Percentiles rank a stretch among this genome's conserved stretches.
Conservation (phyloP, 1,139 yeast genomes). For the Saccharomyces hybrid region DNA sequence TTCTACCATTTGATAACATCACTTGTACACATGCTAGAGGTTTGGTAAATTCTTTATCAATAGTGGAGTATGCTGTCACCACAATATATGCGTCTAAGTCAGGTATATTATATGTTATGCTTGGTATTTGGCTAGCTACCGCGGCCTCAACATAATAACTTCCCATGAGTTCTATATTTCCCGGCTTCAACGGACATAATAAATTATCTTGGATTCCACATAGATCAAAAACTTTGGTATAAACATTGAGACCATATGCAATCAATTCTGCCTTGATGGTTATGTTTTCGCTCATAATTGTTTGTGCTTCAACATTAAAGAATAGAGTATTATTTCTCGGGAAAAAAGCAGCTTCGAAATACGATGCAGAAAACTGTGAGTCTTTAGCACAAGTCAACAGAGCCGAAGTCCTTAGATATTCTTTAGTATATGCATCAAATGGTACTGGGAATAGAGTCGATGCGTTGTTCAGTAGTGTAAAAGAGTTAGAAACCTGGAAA, state of each 20-base stretch:
- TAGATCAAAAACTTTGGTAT: constrained; percentile 49
- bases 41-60: constrained; percentile 33
- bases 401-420: constrained; percentile 46
- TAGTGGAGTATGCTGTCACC: constrained; percentile 52
- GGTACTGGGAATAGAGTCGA: background rate
- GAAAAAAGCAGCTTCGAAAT: constrained; percentile 65
- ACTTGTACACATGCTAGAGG: constrained; percentile 93
- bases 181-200: constrained; percentile 79
- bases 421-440: constrained; percentile 6
- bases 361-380: constrained; percentile 80
- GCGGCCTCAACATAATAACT: constrained; percentile 39
- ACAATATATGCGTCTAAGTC: constrained; percentile 89
- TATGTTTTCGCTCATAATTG: constrained; percentile 70
- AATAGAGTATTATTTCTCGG: constrained; percentile 57
- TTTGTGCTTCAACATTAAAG: constrained; percentile 68
- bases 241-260: constrained; percentile 75
- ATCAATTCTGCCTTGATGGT: constrained; percentile 62
- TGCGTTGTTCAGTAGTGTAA: background rate
- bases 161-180: constrained; percentile 70
- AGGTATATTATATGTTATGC: constrained; percentile 82
- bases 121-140: constrained; percentile 55
- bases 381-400: constrained; percentile 86
- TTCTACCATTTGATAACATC: constrained; percentile 74
- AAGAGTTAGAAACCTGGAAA: background rate
- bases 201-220: constrained; percentile 54